Conservation (phyloP, 768 basidiomycete genomes). For the Kwoniella sp. region DNA sequence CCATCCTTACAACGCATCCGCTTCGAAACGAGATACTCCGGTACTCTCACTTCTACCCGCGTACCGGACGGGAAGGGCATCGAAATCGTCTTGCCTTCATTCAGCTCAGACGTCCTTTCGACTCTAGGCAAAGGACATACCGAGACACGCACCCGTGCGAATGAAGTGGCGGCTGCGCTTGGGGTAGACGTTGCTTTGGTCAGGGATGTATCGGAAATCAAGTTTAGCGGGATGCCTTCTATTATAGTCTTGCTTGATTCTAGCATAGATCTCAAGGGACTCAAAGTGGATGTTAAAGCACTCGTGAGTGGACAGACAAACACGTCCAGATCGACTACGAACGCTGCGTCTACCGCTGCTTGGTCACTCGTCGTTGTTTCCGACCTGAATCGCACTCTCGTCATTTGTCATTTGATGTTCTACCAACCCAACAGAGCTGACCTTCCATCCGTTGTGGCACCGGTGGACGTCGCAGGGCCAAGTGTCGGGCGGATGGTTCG, state of each 20-base stretch:
- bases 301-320: too few species aligned
- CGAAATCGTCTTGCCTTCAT: conserved; percentile 27
- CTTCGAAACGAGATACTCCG: conserved; percentile 29
- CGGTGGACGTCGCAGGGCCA: neutral
- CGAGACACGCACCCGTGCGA: neutral
- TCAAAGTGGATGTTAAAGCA: conserved; percentile 23
- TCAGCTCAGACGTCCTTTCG: neutral
- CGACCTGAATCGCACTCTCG: too few species aligned
- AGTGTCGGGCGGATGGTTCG: neutral
- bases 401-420: too few species aligned
- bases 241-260: conserved; percentile 21
- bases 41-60: conserved; percentile 21
- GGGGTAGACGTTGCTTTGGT: conserved; percentile 6
- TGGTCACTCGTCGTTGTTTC: too few species aligned
- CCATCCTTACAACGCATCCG: conserved; percentile 13
- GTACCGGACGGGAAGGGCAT: neutral
- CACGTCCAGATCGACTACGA: too few species aligned
- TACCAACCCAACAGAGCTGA: too few species aligned
- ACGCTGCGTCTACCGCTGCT: too few species aligned
- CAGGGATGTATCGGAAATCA: conserved; percentile 11
- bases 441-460: too few species aligned
- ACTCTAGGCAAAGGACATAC: conserved; percentile 3
- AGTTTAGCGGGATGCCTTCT: conserved; percentile 10
- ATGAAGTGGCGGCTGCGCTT: conserved; percentile 2
- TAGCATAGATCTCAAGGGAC: conserved; percentile 10